Base-by-base conservation (phyloP, 2,329 filamentous ascomycete species). In the Thelonectria discophora region DNA sequence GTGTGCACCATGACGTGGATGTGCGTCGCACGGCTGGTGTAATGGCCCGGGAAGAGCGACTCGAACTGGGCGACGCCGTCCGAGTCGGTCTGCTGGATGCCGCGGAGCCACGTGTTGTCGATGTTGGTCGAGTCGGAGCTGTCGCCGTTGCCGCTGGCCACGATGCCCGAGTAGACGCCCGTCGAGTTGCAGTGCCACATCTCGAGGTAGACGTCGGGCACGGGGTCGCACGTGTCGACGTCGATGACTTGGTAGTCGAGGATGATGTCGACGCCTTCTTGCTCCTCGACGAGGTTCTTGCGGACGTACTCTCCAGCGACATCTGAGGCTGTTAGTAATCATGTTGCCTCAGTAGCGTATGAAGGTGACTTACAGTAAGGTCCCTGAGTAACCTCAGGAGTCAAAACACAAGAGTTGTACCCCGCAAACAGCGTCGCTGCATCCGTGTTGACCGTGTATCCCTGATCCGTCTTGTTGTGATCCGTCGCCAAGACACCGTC, bases 301-400 rank as follows among this genome's bases (percentile, higher is more conserved):
- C 80, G 69, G 7, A 75, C 64, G 21, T 74, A 71, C 48, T 75
- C 74, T n/a, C 74, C 74, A 7, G 69, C 66, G 3, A 75, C 73
- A 47, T 76, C 74, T 72, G 20, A 51, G 7, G 13, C 6, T 15
- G 15, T 62, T 34, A 46, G 51, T 3, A n/a, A 55, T 32, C 17
- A 2, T 3, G 5, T 24, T 24, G 1, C 12, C 11, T 5, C 17
- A 30, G 3, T 8, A 5, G 42, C 5, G 0, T 5, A n/a, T 10
- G 9, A 46, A 4, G 8, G 11, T 7, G 7, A 32, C 51, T 48
- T 70, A 76, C 80, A 68, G 74, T 80, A 69, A 65, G 83, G 83
- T 2, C 83, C 83, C 67, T 84, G 76, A 3, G 81, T 84, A 11
- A 80, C 80, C 65, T 85, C 83, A 0, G 82, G 81, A 3, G 77